Base-by-base conservation (phyloP, 345 rosid species). In the Microcos paniculata region DNA sequence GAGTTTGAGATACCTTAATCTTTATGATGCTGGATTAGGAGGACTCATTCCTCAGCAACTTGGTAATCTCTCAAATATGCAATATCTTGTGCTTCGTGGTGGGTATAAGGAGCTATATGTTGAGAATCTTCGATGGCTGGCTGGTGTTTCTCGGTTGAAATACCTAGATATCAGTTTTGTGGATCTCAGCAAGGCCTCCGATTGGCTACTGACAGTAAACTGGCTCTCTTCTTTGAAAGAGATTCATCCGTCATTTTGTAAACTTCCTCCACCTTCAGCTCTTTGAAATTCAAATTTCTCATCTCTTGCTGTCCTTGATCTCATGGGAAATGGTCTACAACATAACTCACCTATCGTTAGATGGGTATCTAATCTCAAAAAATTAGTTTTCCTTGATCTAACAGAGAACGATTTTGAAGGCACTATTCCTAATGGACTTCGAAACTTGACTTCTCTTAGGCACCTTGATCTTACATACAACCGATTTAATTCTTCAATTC, bases 141-240 rank as follows among this genome's bases (percentile, higher is more conserved):
- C 82, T 2, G 67, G 85, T 53, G 66, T 85, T 56, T 80, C 82
- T 42, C 82, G 83, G 40, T 58, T 88, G 30, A 80, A 70, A 16
- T 67, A 82, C 66, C 77, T 88, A 6, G 71, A 79, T 62, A 61
- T 86, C 76, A 87, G 84, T 45, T 76, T 51, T 71, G 82, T 78
- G 76, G 79, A 88, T 64, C 80, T 84, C 3, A 80, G 77, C 24
- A 70, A 71, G 21, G 71, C 31, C 0, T 82, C 70, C 61, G 74
- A 68, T 55, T 88, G 91, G 91, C 74, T 82, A 64, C 63, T 79
- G 15, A 68, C 75, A 30, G 48, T 86, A 64, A 84, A 73, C 51
- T 77, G 0, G 72, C 59, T 84, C 62, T 72, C 89, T 78, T 67
- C 71, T 2, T 76, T 84, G 6, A 71, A 59, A 73, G 86, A 88